A percentile compares a stretch with the other conserved stretches of the same genome.
Evolutionary conservation across 257 asterid genomes (phyloP).

Genomic region (Eucommia ulmoides): DNA sequence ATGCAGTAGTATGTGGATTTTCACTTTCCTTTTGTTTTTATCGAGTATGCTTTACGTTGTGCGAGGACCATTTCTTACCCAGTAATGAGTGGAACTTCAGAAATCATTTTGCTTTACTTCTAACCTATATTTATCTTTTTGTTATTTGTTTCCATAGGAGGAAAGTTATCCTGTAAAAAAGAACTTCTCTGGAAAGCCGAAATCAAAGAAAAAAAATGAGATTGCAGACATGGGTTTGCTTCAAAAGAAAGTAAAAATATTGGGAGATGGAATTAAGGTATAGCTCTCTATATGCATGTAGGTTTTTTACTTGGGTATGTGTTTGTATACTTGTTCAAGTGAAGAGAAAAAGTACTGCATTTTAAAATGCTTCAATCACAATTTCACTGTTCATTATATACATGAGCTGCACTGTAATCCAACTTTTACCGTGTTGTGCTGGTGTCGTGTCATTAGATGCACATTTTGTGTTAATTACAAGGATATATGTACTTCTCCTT

Average conservation of each 20-base stretch:
- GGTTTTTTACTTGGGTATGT: too few relatives aligned
- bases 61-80: too few relatives aligned
- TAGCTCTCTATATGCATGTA: too few relatives aligned
- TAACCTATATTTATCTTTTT: too few relatives aligned
- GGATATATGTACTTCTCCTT: not conserved
- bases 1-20: constrained; percentile 61
- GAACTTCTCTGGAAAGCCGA: constrained; percentile 46
- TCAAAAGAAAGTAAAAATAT: constrained; percentile 66
- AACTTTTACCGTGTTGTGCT: not conserved
- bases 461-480: not conserved
- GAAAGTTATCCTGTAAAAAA: constrained; percentile 41
- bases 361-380: too few relatives aligned
- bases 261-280: constrained; percentile 85
- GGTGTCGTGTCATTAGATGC: not conserved
- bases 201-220: constrained; percentile 70
- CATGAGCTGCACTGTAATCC: too few relatives aligned
- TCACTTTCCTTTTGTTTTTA: constrained; percentile 1
- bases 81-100: too few relatives aligned
- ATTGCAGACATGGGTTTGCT: constrained; percentile 41
- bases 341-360: too few relatives aligned
- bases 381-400: too few relatives aligned
- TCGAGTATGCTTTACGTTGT: too few relatives aligned
- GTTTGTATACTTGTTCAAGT: too few relatives aligned
- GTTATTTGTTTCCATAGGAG: constrained; percentile 31
- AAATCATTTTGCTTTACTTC: too few relatives aligned